Conservation (phyloP, 2,329 filamentous ascomycete species). For the Neonectria ditissima region DNA sequence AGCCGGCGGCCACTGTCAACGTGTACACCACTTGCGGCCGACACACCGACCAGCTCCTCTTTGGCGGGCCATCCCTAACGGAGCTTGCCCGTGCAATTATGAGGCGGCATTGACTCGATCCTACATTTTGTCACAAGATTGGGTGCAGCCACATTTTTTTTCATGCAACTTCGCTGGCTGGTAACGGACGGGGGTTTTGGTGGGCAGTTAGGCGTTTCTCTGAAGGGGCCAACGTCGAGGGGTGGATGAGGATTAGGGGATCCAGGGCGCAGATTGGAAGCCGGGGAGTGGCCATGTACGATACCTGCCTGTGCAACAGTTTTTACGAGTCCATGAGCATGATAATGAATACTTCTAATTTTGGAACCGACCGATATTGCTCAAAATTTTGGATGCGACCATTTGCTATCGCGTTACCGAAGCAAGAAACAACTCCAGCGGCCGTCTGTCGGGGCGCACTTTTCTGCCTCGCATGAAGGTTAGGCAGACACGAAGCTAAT, state of each 20-base stretch:
- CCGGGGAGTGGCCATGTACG: constrained; percentile 32
- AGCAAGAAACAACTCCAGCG: neutral
- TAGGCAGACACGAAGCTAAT: neutral
- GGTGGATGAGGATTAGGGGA: constrained; percentile 9
- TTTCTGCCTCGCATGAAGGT: neutral
- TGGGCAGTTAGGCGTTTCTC: constrained; percentile 35
- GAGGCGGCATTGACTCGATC: constrained; percentile 45
- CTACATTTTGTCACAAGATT: constrained; percentile 16
- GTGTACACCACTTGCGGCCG: constrained; percentile 67
- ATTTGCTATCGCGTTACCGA: neutral
- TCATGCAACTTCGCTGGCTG: constrained; percentile 43
- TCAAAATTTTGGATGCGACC: neutral
- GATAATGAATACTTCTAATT: constrained; percentile 21
- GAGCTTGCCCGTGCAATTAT: constrained; percentile 58
- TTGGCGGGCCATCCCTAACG: constrained; percentile 60
- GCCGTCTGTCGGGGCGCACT: too few relatives aligned
- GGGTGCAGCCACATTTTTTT: constrained; percentile 25
- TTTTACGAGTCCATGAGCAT: constrained; percentile 41
- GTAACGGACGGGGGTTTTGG: constrained; percentile 40
- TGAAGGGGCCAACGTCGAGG: constrained; percentile 23
- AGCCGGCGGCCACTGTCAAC: constrained; percentile 59
- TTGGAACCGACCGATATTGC: constrained; percentile 12
- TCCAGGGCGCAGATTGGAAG: constrained; percentile 29
- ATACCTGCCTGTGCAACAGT: constrained; percentile 33
- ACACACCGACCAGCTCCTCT: constrained; percentile 65